Percentiles rank a stretch among this genome's conserved stretches.
Conservation (phyloP, 2,329 filamentous ascomycete species). For the Botryotinia calthae region DNA sequence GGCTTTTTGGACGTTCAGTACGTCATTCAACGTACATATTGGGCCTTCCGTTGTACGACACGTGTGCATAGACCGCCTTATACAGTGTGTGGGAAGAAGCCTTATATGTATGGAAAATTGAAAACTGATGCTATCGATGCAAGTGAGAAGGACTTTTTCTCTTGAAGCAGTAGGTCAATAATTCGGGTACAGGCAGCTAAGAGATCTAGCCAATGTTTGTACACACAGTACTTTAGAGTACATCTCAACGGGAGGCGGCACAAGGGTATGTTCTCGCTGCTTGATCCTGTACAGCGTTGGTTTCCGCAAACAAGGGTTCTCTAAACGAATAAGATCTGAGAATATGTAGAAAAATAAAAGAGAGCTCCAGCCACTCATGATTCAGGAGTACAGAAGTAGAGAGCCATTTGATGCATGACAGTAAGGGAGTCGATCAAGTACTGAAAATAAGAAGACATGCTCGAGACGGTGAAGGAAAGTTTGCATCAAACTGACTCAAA, state of each 20-base stretch:
- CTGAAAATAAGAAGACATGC: not conserved
- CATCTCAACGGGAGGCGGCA: conserved; percentile 13
- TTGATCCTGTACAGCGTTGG: conserved; percentile 14
- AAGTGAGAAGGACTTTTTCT: conserved; percentile 10
- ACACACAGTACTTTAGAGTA: not conserved
- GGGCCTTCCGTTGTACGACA: conserved; percentile 20
- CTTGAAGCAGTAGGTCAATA: not conserved
- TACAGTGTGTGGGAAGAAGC: conserved; percentile 10
- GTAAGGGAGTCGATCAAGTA: conserved; percentile 6
- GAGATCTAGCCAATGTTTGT: conserved; percentile 7
- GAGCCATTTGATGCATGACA: not conserved
- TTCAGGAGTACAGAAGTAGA: not conserved
- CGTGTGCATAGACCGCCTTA: conserved; percentile 20
- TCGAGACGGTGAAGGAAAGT: conserved; percentile 11
- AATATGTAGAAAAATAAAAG: not conserved
- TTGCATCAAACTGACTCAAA: conserved; percentile 3
- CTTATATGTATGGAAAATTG: conserved; percentile 18
- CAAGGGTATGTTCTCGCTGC: conserved; percentile 15
- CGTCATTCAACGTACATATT: conserved; percentile 21
- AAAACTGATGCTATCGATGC: conserved; percentile 17
- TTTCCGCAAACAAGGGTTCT: not conserved
- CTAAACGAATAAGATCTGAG: not conserved
- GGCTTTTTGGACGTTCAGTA: not conserved
- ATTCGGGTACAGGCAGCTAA: not conserved
- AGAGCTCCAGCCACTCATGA: conserved; percentile 12